phyloP scores from a whole-genome alignment of 257 asterid species.

The Echium plantagineum region DNA sequence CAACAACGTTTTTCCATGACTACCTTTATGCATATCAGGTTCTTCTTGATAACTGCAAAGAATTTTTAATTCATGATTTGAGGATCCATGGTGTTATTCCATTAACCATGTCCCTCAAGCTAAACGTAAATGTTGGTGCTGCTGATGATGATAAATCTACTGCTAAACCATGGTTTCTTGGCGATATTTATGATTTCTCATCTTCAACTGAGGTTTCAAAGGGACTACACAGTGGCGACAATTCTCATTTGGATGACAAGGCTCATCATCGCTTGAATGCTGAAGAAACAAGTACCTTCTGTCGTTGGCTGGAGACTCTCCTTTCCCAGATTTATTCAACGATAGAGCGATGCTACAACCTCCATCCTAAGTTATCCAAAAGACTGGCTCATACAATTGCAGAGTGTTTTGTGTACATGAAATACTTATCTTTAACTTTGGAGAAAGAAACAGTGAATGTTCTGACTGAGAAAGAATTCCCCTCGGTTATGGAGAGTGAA shows the following conservation, averaged over 20 bases:
- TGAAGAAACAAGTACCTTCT: constrained; percentile 41
- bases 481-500: background rate
- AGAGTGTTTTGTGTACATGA: constrained; percentile 67
- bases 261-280: constrained; percentile 29
- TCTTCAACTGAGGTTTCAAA: constrained; percentile 26
- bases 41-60: constrained; percentile 62
- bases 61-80: constrained; percentile 33
- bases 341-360: constrained; percentile 62
- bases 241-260: constrained; percentile 25
- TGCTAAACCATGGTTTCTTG: constrained; percentile 44
- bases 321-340: constrained; percentile 52
- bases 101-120: constrained; percentile 24
- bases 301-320: constrained; percentile 40
- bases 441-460: constrained; percentile 24
- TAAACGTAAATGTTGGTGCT: constrained; percentile 31
- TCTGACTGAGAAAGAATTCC: constrained; percentile 24
- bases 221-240: constrained; percentile 24
- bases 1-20: constrained; percentile 48
- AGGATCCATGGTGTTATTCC: constrained; percentile 63
- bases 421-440: constrained; percentile 34
- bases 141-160: constrained; percentile 27
- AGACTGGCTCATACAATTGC: constrained; percentile 50
- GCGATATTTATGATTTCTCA: constrained; percentile 34
- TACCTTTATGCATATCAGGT: constrained; percentile 79
- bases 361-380: constrained; percentile 60